These are phyloP conservation scores for Penicillium crystallinum DNA, from an alignment of 495 filamentous ascomycete species.

Conservation along the genomic window DNA sequence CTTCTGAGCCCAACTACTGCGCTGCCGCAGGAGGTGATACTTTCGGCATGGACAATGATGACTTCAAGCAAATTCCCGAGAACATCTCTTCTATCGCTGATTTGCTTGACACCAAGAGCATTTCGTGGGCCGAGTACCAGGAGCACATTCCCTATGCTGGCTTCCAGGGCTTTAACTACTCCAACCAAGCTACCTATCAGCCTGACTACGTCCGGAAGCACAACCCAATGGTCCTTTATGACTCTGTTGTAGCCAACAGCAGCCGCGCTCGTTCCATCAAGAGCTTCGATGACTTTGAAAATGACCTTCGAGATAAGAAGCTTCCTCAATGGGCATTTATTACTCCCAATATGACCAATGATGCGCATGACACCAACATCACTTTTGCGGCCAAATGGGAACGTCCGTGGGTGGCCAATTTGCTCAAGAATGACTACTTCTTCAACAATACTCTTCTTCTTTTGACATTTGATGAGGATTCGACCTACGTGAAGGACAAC, in stretches of 20 bases:
- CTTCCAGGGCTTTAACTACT: slow-evolving; percentile 53
- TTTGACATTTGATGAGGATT: slow-evolving; percentile 61
- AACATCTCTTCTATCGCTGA: slow-evolving; percentile 66
- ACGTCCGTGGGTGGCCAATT: slow-evolving; percentile 52
- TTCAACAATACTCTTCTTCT: slow-evolving; percentile 46
- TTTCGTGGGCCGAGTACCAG: slow-evolving; percentile 67
- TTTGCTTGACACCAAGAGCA: slow-evolving; percentile 59
- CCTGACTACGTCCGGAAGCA: slow-evolving; percentile 74
- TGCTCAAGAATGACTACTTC: slow-evolving; percentile 60
- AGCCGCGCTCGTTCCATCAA: slow-evolving; percentile 57
- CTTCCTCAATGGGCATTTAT: slow-evolving; percentile 72
- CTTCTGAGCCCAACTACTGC: slow-evolving; percentile 68
- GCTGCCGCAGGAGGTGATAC: slow-evolving; percentile 58
- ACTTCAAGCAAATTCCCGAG: slow-evolving; percentile 47
- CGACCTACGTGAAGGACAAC: slow-evolving; percentile 52
- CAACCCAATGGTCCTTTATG: slow-evolving; percentile 58
- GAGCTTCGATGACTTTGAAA: slow-evolving; percentile 58
- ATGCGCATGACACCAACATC: slow-evolving; percentile 66
- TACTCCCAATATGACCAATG: slow-evolving; percentile 31
- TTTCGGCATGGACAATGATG: slow-evolving; percentile 66
- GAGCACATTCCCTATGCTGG: slow-evolving; percentile 64
- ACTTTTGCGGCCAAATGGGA: slow-evolving; percentile 56
- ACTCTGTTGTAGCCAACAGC: slow-evolving; percentile 49
- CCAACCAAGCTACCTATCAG: slow-evolving; percentile 43
- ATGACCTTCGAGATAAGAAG: slow-evolving; percentile 49